A percentile compares a stretch with the other conserved stretches of the same genome.
These are phyloP conservation scores for Melampsora americana DNA, from an alignment of 1,284 basidiomycete species.

Conservation along the genomic window DNA sequence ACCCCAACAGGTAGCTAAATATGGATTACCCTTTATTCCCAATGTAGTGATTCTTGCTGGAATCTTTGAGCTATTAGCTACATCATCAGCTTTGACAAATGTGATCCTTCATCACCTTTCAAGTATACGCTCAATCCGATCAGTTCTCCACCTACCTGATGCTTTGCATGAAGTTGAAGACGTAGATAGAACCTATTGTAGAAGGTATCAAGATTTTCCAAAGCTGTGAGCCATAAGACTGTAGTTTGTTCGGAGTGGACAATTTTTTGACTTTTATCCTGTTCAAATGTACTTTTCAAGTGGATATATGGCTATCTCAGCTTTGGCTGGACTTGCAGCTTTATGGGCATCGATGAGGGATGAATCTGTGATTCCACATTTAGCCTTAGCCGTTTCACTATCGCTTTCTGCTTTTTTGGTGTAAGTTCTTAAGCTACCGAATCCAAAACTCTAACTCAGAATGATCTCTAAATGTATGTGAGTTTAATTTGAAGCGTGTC, in stretches of 20 bases:
- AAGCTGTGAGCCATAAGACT: slow-evolving; percentile 15
- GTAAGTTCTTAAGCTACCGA: not conserved
- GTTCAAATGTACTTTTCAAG: not conserved
- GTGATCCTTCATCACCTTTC: slow-evolving; percentile 15
- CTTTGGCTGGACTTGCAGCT: not conserved
- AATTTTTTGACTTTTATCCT: not conserved
- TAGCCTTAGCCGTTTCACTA: not conserved
- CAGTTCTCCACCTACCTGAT: not conserved
- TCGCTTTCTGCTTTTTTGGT: not conserved
- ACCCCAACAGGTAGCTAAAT: not conserved
- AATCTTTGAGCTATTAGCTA: slow-evolving; percentile 22
- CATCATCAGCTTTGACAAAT: slow-evolving; percentile 35
- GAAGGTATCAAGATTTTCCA: slow-evolving; percentile 39
- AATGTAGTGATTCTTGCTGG: not conserved
- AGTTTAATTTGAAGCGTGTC: not conserved
- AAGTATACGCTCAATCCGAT: not conserved
- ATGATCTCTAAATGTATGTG: too few relatives aligned
- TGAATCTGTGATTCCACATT: not conserved
- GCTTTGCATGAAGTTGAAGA: slow-evolving; percentile 13
- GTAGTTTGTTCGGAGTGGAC: not conserved
- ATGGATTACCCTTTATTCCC: not conserved
- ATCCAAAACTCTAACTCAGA: too few relatives aligned
- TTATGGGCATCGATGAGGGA: slow-evolving; percentile 2
- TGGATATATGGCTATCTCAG: not conserved
- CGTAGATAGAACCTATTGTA: slow-evolving; percentile 19